These are phyloP conservation scores for Isabelozyma pseudorhagii DNA, from an alignment of 805 yeast species.

Conservation along the genomic window DNA sequence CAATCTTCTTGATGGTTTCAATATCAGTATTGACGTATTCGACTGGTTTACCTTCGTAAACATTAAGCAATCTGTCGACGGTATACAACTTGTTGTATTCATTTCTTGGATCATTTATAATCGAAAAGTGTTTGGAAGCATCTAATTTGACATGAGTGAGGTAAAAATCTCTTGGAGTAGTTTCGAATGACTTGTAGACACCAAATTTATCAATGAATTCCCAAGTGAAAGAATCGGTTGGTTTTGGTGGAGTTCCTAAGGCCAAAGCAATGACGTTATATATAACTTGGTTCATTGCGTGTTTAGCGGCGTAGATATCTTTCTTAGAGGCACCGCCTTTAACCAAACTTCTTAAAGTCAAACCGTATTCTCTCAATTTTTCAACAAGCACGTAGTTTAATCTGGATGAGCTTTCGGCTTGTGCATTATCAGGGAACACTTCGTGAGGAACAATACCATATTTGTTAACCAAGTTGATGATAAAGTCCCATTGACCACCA, in stretches of 20 bases:
- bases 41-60: constrained; percentile 66
- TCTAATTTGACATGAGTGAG: constrained; percentile 51
- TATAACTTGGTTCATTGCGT: constrained; percentile 53
- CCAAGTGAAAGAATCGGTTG: constrained; percentile 67
- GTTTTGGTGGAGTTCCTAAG: constrained; percentile 77
- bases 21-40: constrained; percentile 68
- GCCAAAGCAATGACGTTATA: constrained; percentile 65
- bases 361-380: constrained; percentile 76
- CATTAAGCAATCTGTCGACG: constrained; percentile 73
- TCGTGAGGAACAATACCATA: constrained; percentile 79
- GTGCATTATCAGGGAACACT: constrained; percentile 66
- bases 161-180: constrained; percentile 69
- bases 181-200: constrained; percentile 45
- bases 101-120: constrained; percentile 83
- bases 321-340: constrained; percentile 39
- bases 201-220: constrained; percentile 74
- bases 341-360: constrained; percentile 54
- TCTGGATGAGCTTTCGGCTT: constrained; percentile 49
- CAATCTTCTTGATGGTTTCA: constrained; percentile 53
- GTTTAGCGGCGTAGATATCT: constrained; percentile 32
- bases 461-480: constrained; percentile 69
- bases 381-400: constrained; percentile 64
- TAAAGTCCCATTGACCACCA: constrained; percentile 90
- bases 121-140: constrained; percentile 53
- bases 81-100: constrained; percentile 58